Percentiles rank a stretch among this genome's conserved stretches.
Evolutionary conservation across 2,329 filamentous ascomycete species (phyloP).

Genomic region (Nemania diffusa): DNA sequence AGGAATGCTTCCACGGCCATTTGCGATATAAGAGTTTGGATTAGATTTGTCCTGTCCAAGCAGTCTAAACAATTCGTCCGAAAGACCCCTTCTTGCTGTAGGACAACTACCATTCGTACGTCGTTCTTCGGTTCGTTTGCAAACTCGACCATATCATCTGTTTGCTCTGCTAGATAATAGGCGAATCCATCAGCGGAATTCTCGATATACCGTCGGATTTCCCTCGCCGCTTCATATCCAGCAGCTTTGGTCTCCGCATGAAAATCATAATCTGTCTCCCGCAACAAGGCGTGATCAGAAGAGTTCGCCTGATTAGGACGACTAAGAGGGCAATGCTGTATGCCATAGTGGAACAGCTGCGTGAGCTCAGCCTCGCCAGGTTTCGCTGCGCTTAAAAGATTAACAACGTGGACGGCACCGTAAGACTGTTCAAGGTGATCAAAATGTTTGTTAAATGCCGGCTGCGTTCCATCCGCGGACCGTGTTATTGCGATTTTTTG

Average conservation of each 20-base stretch:
- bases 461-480: conserved; percentile 89
- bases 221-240: conserved; percentile 90
- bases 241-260: conserved; percentile 91
- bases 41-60: conserved; percentile 92
- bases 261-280: conserved; percentile 92
- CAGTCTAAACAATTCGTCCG: conserved; percentile 97
- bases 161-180: conserved; percentile 87
- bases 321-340: conserved; percentile 78
- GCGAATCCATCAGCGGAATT: conserved; percentile 86
- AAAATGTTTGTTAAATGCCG: conserved; percentile 95
- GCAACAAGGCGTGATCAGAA: conserved; percentile 77
- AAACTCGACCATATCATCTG: conserved; percentile 62
- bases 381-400: conserved; percentile 91
- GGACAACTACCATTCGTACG: conserved; percentile 70
- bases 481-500: conserved; percentile 94
- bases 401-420: conserved; percentile 90
- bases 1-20: conserved; percentile 92
- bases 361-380: conserved; percentile 87
- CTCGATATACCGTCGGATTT: conserved; percentile 82
- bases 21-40: conserved; percentile 94
- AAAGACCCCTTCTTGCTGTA: conserved; percentile 96
- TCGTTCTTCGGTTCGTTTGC: conserved; percentile 51
- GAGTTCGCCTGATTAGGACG: conserved; percentile 64
- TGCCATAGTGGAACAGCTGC: conserved; percentile 79
- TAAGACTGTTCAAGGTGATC: conserved; percentile 86